Percentiles rank a stretch among this genome's conserved stretches.
Conservation (phyloP, 2,329 filamentous ascomycete genomes). For the Ophiosphaerella korrae region DNA sequence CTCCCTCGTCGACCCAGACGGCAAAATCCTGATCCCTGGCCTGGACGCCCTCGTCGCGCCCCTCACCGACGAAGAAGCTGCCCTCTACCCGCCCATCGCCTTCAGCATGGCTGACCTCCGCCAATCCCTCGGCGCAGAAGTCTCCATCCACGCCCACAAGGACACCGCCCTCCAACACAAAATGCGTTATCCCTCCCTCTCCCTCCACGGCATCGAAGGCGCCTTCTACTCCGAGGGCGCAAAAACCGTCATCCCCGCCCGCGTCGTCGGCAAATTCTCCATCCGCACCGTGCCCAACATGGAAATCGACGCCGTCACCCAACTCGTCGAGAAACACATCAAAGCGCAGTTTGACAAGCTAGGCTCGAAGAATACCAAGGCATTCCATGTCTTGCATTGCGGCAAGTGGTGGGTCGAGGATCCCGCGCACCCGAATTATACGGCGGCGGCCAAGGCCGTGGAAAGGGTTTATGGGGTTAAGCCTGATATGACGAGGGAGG, state of each 20-base stretch:
- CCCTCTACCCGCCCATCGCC: slow-evolving; percentile 85
- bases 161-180: slow-evolving; percentile 92
- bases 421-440: slow-evolving; percentile 99
- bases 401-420: slow-evolving; percentile 99
- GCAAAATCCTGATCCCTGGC: slow-evolving; percentile 93
- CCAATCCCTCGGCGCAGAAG: slow-evolving; percentile 87
- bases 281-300: slow-evolving; percentile 98
- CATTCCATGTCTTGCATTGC: slow-evolving; percentile 80
- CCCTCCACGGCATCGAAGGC: slow-evolving; percentile 92
- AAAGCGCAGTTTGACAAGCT: slow-evolving; percentile 85
- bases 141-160: slow-evolving; percentile 85
- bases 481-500: slow-evolving; percentile 95
- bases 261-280: slow-evolving; percentile 97
- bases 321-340: slow-evolving; percentile 81
- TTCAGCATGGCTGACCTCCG: slow-evolving; percentile 97
- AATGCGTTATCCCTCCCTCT: slow-evolving; percentile 94
- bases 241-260: slow-evolving; percentile 98
- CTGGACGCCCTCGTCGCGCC: slow-evolving; percentile 92
- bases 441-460: slow-evolving; percentile 91
- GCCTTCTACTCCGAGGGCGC: slow-evolving; percentile 91
- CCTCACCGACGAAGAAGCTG: slow-evolving; percentile 82
- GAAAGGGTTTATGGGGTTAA: slow-evolving; percentile 91
- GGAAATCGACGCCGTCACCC: slow-evolving; percentile 89
- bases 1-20: slow-evolving; percentile 83
- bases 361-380: slow-evolving; percentile 88